These are phyloP conservation scores for Aspergillus asperescens DNA, from an alignment of 495 filamentous ascomycete species.

Conservation along the genomic window DNA sequence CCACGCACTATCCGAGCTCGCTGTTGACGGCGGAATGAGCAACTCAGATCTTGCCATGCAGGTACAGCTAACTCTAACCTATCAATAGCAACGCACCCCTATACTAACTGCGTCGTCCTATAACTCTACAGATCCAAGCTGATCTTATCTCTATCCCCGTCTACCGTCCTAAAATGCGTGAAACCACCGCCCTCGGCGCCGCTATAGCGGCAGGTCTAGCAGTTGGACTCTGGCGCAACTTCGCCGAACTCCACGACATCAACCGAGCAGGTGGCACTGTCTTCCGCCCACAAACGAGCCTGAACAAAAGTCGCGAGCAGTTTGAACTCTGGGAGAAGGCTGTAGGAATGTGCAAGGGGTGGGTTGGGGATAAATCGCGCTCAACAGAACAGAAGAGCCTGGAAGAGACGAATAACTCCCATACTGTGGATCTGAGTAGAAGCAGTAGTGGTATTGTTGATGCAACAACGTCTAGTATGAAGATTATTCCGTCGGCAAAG, in stretches of 20 bases:
- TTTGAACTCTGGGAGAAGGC: slow-evolving; percentile 78
- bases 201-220: slow-evolving; percentile 95
- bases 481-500: slow-evolving; percentile 8
- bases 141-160: slow-evolving; percentile 43
- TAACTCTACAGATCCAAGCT: slow-evolving; percentile 34
- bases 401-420: neutral
- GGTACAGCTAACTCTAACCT: slow-evolving; percentile 22
- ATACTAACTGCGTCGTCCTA: neutral
- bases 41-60: slow-evolving; percentile 95
- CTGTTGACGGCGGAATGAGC: slow-evolving; percentile 92
- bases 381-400: neutral
- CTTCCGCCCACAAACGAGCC: slow-evolving; percentile 64
- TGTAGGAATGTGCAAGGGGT: slow-evolving; percentile 80
- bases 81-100: neutral
- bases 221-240: slow-evolving; percentile 71
- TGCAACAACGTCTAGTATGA: slow-evolving; percentile 4
- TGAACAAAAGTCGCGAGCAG: slow-evolving; percentile 55
- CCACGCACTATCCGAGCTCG: slow-evolving; percentile 70
- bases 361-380: slow-evolving; percentile 38
- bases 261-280: slow-evolving; percentile 66
- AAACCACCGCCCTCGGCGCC: slow-evolving; percentile 88
- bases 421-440: neutral
- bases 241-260: slow-evolving; percentile 73
- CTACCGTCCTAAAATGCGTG: slow-evolving; percentile 63
- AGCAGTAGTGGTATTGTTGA: neutral